Evolutionary conservation across 345 rosid species (phyloP), one percentile per base, ranked within the genome.

Genomic region (Iberis pinnata): DNA sequence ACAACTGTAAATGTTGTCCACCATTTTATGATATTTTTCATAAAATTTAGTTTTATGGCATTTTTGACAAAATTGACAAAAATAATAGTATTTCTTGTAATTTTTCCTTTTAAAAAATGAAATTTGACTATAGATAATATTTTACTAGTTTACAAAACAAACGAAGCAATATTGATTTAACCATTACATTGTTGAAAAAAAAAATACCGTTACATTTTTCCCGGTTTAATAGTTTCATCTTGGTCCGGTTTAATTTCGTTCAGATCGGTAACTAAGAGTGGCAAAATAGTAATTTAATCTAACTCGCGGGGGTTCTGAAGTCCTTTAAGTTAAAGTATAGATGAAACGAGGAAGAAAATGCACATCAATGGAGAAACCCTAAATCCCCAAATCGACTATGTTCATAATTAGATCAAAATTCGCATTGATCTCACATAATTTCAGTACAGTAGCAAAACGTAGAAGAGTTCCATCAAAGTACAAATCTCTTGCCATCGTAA

Each of bases 401-500:
- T 59, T 54, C 56, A 56, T 51, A 37, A 38, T 56, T 7, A 19
- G 43, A 57, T 37, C 32, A 15, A 60, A 39, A 29, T 56, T 44
- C 55, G 17, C 53, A 56, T 0, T n/a, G 7, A 47, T 63, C 40
- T 66, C 49, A 12, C 77, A 56, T 49, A 61, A 58, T 37, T 33
- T 75, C 43, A 43, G 43, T 45, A 32, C 72, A 22, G 55, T 18
- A 12, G 35, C 40, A 14, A 71, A 51, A 26, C 70, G 46, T 22
- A 49, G 27, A 46, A 66, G 72, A 51, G 59, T 70, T 15, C 77
- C 68, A 14, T 18, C 63, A 1, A 79, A 68, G 47, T 73, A 77
- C 74, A 69, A 56, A 43, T 65, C 79, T 14, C 56, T 53, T 22
- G 86, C 78, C 10, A 70, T 81, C 62, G 24, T 18, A 43, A 59